phyloP scores from a whole-genome alignment of 108 stramenopile genomes.

The Nannochloropsis oceanica region DNA sequence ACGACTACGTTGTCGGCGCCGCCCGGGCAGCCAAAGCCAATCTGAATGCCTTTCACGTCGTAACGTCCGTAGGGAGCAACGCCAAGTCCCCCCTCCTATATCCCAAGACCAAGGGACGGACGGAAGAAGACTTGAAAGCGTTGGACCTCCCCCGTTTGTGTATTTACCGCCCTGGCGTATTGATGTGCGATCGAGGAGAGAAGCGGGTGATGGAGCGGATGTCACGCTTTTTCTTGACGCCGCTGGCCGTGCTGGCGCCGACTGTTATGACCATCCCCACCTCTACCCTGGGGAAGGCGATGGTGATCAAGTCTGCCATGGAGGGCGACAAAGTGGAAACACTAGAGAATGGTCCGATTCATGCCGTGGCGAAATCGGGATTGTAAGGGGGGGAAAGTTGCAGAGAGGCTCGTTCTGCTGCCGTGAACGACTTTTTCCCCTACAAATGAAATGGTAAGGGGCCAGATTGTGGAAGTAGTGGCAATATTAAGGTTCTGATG shows the following conservation, averaged over 20 bases:
- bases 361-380: neutral
- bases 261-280: neutral
- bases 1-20: neutral
- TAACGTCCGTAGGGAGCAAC: neutral
- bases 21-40: neutral
- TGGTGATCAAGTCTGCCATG: neutral
- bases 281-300: neutral
- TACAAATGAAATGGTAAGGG: no score
- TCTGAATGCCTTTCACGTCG: neutral
- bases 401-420: no score
- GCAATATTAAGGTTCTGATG: no score
- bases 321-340: neutral
- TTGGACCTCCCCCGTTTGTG: neutral
- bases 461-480: no score
- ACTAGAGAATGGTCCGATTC: neutral
- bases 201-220: neutral
- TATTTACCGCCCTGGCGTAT: neutral
- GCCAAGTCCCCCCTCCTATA: neutral
- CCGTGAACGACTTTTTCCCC: no score
- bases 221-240: neutral
- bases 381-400: neutral
- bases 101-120: neutral
- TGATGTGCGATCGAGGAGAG: neutral
- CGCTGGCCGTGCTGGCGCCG: neutral
- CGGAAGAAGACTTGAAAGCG: neutral